Evolutionary conservation across 305 asterid genomes (phyloP), one percentile per base, ranked within the genome.

Genomic region (Ilex paraguariensis): DNA sequence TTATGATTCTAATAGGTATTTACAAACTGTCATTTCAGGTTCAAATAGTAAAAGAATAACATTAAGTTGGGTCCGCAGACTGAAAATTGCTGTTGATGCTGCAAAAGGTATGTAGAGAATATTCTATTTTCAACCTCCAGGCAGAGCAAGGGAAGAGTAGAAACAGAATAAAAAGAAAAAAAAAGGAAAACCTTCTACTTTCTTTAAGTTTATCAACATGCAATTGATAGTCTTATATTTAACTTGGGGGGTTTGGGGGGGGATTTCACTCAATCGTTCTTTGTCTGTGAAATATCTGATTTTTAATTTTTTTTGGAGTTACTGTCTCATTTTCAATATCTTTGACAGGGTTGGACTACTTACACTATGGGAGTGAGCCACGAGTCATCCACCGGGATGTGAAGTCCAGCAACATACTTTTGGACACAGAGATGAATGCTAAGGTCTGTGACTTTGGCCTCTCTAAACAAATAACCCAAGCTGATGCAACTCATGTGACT

Each of bases 391-490:
- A 91, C 72, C 86, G 96, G 1, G 97, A 89, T 33, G 92, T 91
- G 60, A 91, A 89, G 87, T 84, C 95, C 82, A 83, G 93, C 79
- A 91, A 91, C 70, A 87, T 91, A 62, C 97, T 91, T 50, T 64
- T 91, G 63, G 97, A 91, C 77, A 70, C 62, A 46, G 96, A 91
- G 15, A 87, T 91, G 93, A 91, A 89, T 70, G 96, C 95, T 48
- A 91, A 87, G 77, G 92, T 91, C 60, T 84, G 87, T 46, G 98
- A 91, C 64, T 91, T 91, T 70, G 98, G 98, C 58, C 95, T 91
- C 31, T 89, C 93, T 40, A 89, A 89, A 84, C 97, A 89, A 73
- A 79, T 87, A 65, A 78, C 84, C 49, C 90, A 81, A 66, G 75
- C 87, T 33, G 98, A 88, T 75, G 95, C 84, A 69, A 84, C 95